Percentiles rank a stretch among this genome's conserved stretches.
phyloP scores from a whole-genome alignment of 2,329 filamentous ascomycete genomes.

The Neofusicoccum sp. region DNA sequence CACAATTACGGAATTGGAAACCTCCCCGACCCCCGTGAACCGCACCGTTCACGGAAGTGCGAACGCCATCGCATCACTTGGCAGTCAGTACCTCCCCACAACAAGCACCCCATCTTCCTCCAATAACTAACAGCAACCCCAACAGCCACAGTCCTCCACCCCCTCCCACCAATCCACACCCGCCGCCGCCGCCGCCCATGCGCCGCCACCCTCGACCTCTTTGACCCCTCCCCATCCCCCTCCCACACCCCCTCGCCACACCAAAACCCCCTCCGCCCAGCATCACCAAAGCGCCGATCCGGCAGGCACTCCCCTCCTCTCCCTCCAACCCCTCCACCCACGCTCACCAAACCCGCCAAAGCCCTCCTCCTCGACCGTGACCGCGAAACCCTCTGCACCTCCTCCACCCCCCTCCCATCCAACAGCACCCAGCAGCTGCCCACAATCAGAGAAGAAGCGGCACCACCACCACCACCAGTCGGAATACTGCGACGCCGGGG shows the following conservation, averaged over 20 bases:
- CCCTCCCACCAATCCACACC: neutral
- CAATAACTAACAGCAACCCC: neutral
- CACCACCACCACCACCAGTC: too few species aligned
- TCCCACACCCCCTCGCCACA: neutral
- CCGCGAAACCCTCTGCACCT: too few species aligned
- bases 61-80: neutral
- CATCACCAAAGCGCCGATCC: neutral
- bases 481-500: too few species aligned
- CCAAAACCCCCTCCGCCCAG: neutral
- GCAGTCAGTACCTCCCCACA: neutral
- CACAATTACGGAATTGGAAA: neutral
- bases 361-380: neutral
- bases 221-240: neutral
- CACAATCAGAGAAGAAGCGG: too few species aligned
- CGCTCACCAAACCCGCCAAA: neutral
- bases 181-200: neutral
- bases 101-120: neutral
- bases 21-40: neutral
- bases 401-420: too few species aligned
- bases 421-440: too few species aligned
- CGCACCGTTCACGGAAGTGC: neutral
- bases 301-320: neutral
- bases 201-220: neutral
- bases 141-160: neutral
- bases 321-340: neutral